Percentiles rank a stretch among this genome's conserved stretches.
Conservation (phyloP, 129 eudicot genomes). For the Lactuca sativa region DNA sequence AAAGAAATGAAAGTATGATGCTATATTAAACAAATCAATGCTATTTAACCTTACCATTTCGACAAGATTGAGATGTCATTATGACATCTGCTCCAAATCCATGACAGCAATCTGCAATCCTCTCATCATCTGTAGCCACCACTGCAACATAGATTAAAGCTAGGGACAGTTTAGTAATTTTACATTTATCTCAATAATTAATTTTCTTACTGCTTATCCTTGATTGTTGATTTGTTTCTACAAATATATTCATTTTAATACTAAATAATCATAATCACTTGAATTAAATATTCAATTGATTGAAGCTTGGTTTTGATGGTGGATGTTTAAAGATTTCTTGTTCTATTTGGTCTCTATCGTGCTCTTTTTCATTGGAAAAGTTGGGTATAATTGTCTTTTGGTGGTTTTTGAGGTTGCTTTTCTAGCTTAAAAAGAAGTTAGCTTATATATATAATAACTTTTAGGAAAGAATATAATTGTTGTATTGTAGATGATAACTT, state of each 20-base stretch:
- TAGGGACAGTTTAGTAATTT: neutral
- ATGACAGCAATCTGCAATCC: slow-evolving; percentile 49
- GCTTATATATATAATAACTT: no score
- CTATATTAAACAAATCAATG: neutral
- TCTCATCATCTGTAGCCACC: slow-evolving; percentile 31
- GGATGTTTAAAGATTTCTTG: neutral
- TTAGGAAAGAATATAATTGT: neutral
- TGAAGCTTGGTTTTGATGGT: neutral
- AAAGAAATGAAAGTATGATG: neutral
- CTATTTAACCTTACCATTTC: slow-evolving; percentile 49
- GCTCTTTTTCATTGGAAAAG: neutral
- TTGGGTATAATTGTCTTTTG: neutral
- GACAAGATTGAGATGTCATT: slow-evolving; percentile 86
- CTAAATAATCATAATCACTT: neutral
- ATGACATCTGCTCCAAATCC: slow-evolving; percentile 93
- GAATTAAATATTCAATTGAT: neutral
- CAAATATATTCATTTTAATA: no score
- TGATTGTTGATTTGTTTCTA: no score
- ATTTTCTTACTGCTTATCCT: neutral
- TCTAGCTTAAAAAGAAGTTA: neutral
- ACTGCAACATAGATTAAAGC: slow-evolving; percentile 3
- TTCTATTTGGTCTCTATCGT: neutral
- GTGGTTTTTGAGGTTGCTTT: neutral
- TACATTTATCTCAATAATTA: neutral
- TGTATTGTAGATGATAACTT: neutral